These are phyloP conservation scores for Carex scoparia DNA, from an alignment of 176 grass and related monocot species.

Conservation along the genomic window DNA sequence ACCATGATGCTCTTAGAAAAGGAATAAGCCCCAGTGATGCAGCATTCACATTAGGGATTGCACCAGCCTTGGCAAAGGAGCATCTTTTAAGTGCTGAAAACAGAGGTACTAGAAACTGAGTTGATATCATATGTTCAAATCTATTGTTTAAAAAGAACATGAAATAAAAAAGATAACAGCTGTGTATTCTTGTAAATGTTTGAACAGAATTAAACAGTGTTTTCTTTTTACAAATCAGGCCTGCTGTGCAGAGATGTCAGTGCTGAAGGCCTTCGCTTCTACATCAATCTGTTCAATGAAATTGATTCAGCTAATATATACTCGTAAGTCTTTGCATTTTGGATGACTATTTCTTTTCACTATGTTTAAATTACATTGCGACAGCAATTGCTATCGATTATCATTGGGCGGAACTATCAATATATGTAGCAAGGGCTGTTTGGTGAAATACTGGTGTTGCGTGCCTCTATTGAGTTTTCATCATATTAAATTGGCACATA, in stretches of 20 bases:
- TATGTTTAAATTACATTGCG: constrained; percentile 5
- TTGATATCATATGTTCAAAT: neutral
- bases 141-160: neutral
- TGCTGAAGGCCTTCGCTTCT: constrained; percentile 87
- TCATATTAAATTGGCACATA: neutral
- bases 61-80: constrained; percentile 91
- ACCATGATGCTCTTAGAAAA: constrained; percentile 68
- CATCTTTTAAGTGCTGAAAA: constrained; percentile 97
- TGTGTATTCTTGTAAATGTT: neutral
- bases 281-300: constrained; percentile 84
- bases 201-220: neutral
- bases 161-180: neutral
- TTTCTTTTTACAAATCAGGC: constrained; percentile 40
- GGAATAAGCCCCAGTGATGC: constrained; percentile 93
- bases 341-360: neutral
- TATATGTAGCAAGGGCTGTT: neutral
- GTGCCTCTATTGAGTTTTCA: neutral
- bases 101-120: constrained; percentile 41
- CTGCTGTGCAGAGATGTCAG: constrained; percentile 88
- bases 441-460: neutral
- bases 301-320: constrained; percentile 89
- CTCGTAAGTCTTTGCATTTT: constrained; percentile 48
- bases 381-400: neutral
- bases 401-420: neutral
- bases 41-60: constrained; percentile 91